Evolutionary conservation across 2,329 filamentous ascomycete species (phyloP).

Genomic region (Sporothrix mexicana): DNA sequence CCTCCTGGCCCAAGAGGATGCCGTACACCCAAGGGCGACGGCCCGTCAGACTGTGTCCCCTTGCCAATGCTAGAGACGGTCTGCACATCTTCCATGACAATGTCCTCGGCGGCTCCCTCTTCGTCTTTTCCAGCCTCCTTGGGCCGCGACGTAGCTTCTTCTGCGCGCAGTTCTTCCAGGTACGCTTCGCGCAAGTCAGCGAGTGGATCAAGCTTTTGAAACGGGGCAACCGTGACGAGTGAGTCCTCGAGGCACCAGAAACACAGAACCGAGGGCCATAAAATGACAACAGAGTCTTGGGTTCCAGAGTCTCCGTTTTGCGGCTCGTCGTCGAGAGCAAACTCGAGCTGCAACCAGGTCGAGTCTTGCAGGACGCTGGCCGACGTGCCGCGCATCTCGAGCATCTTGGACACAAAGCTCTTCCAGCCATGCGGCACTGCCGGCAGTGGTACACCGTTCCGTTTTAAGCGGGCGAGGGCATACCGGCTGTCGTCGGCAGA

Average conservation of each 20-base stretch:
- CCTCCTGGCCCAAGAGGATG: constrained; percentile 51
- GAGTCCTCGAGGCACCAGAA: constrained; percentile 51
- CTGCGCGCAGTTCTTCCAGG: constrained; percentile 30
- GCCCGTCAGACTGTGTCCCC: constrained; percentile 29
- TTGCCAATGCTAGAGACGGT: constrained; percentile 29
- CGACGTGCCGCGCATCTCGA: constrained; percentile 58
- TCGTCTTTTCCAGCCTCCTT: not conserved
- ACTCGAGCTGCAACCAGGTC: constrained; percentile 56
- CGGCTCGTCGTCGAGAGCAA: constrained; percentile 49
- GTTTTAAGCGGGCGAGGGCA: constrained; percentile 21
- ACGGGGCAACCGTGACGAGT: constrained; percentile 21
- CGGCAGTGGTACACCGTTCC: constrained; percentile 24
- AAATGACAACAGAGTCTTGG: constrained; percentile 53
- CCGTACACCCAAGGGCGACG: constrained; percentile 58
- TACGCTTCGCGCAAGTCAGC: constrained; percentile 33
- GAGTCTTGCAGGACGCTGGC: constrained; percentile 51
- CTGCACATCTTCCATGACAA: constrained; percentile 34
- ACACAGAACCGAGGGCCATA: constrained; percentile 62
- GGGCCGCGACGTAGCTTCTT: constrained; percentile 27
- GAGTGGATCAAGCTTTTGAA: constrained; percentile 35
- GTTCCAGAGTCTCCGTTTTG: constrained; percentile 49
- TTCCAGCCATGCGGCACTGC: constrained; percentile 37
- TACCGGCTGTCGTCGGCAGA: not conserved
- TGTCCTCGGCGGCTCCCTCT: constrained; percentile 28
- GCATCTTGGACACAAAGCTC: constrained; percentile 55